Percentiles rank a stretch among this genome's conserved stretches.
Conservation (phyloP, 2,329 filamentous ascomycete species). For the Pseudocercospora fijiensis region DNA sequence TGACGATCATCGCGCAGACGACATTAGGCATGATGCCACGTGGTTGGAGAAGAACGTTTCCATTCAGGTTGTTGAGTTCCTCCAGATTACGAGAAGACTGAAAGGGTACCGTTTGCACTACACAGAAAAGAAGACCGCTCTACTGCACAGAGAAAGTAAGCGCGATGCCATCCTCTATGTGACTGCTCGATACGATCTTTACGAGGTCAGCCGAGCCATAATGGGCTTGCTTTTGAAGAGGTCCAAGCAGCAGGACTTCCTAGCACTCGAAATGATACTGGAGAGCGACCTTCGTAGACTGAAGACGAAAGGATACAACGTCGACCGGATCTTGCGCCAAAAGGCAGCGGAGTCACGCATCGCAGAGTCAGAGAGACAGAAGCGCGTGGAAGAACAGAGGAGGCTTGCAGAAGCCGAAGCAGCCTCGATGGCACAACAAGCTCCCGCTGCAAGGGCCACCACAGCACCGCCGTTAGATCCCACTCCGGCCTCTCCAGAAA, state of each 20-base stretch:
- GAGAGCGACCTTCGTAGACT: conserved; percentile 80
- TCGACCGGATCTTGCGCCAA: conserved; percentile 84
- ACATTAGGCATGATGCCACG: conserved; percentile 80
- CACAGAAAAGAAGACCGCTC: conserved; percentile 73
- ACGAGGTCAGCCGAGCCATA: conserved; percentile 86
- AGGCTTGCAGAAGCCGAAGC: conserved; percentile 43
- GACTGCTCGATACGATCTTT: conserved; percentile 74
- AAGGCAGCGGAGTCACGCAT: conserved; percentile 86
- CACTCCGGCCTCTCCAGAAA: conserved; percentile 33
- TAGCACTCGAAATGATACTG: conserved; percentile 88
- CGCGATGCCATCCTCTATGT: conserved; percentile 71
- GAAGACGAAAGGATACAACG: conserved; percentile 88
- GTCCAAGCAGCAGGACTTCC: conserved; percentile 82
- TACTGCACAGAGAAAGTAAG: conserved; percentile 56
- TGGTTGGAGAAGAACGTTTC: conserved; percentile 86
- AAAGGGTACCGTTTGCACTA: conserved; percentile 65
- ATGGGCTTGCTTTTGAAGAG: conserved; percentile 76
- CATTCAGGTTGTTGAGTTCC: conserved; percentile 74
- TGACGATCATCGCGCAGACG: conserved; percentile 74
- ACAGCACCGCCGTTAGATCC: conserved; percentile 3
- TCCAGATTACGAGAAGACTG: conserved; percentile 75
- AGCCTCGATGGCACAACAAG: conserved; percentile 20
- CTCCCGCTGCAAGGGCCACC: conserved; percentile 17
- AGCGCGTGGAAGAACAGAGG: conserved; percentile 59
- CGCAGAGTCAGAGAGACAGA: conserved; percentile 76